Conservation (phyloP, 495 filamentous ascomycete genomes). For the Aspergillus taichungensis region DNA sequence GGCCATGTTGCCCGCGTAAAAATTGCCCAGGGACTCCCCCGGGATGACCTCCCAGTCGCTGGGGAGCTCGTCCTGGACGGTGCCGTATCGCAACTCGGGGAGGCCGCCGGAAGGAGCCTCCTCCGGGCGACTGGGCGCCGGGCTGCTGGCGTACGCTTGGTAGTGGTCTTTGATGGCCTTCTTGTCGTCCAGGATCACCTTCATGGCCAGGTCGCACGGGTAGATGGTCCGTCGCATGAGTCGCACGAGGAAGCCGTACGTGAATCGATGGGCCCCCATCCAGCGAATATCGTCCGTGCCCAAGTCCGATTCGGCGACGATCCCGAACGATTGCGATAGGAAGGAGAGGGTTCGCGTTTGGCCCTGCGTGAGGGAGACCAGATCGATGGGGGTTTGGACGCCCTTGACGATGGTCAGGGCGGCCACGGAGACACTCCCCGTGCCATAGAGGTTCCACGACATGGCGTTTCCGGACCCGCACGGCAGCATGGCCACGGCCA, state of each 20-base stretch:
- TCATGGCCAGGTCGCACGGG: slow-evolving; percentile 81
- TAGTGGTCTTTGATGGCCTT: slow-evolving; percentile 66
- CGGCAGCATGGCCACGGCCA: slow-evolving; percentile 85
- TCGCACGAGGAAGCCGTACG: slow-evolving; percentile 67
- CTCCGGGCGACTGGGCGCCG: slow-evolving; percentile 15
- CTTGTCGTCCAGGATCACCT: slow-evolving; percentile 73
- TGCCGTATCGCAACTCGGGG: slow-evolving; percentile 70
- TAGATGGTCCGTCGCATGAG: slow-evolving; percentile 66
- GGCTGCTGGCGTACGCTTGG: slow-evolving; percentile 35
- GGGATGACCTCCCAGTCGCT: slow-evolving; percentile 63
- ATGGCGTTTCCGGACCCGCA: slow-evolving; percentile 93
- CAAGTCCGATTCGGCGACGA: slow-evolving; percentile 83
- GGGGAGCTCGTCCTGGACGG: slow-evolving; percentile 66
- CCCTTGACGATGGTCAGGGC: slow-evolving; percentile 81
- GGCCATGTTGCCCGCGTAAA: slow-evolving; percentile 93
- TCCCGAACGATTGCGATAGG: slow-evolving; percentile 81
- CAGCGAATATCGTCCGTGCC: slow-evolving; percentile 85
- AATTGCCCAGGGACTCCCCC: slow-evolving; percentile 74
- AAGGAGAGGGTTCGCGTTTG: slow-evolving; percentile 67
- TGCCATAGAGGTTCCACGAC: slow-evolving; percentile 83
- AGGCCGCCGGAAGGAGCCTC: slow-evolving; percentile 41
- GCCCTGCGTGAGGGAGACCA: slow-evolving; percentile 82
- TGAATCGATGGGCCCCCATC: slow-evolving; percentile 83
- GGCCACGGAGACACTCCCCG: slow-evolving; percentile 63
- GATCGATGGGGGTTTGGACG: slow-evolving; percentile 67